These are phyloP conservation scores for Arachis monticola DNA, from an alignment of 331 rosid species.

Conservation along the genomic window DNA sequence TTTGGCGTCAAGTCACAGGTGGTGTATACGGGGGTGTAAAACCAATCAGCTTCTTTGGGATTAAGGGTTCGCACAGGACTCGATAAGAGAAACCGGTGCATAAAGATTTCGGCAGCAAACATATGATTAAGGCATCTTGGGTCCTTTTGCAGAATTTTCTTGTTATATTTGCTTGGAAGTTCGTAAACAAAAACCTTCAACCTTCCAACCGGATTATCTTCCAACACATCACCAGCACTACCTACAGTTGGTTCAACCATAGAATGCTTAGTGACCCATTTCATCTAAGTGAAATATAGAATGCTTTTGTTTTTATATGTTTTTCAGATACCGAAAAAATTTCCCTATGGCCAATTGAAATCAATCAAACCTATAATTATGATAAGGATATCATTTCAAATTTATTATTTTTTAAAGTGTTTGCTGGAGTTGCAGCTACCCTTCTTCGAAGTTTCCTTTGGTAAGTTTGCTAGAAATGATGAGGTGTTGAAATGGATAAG, in stretches of 20 bases:
- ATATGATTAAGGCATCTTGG: constrained; percentile 85
- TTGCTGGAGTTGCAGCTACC: not conserved
- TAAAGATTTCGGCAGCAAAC: constrained; percentile 93
- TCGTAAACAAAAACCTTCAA: constrained; percentile 90
- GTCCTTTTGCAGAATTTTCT: constrained; percentile 90
- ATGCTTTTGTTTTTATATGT: not conserved
- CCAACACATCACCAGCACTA: constrained; percentile 91
- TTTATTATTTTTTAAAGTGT: not conserved
- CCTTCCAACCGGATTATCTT: constrained; percentile 91
- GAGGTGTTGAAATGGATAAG: not conserved
- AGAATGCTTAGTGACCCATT: constrained; percentile 15
- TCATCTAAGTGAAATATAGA: constrained; percentile 3
- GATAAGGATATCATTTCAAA: not conserved
- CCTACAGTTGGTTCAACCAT: constrained; percentile 61
- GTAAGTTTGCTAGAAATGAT: not conserved
- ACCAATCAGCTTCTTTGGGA: constrained; percentile 95
- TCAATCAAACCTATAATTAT: not conserved
- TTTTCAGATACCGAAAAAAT: not conserved
- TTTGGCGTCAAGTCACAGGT: constrained; percentile 91
- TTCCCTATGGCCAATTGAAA: not conserved
- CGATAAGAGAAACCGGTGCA: constrained; percentile 86
- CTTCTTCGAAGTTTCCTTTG: constrained; percentile 14
- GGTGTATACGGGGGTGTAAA: constrained; percentile 86
- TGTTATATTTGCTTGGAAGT: constrained; percentile 91
- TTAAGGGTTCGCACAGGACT: constrained; percentile 90